Evolutionary conservation across 164 flowering plant species (phyloP), one percentile per base, ranked within the genome.

Genomic region (Annona cherimola): DNA sequence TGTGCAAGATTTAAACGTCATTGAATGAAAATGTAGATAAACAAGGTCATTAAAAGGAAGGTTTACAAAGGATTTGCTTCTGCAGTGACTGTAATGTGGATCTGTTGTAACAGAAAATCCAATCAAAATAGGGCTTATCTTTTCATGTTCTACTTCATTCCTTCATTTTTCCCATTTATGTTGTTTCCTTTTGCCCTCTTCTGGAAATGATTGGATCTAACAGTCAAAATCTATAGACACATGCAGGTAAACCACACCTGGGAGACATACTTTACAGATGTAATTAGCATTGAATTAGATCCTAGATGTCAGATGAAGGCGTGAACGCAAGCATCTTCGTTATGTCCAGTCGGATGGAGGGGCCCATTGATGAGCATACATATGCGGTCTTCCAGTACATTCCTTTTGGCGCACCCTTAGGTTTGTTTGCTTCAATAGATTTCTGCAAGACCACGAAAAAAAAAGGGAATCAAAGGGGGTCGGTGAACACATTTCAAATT

Each of bases 321-420:
- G 86, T 94, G 89, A 72, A 91, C 42, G 93, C 98, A 6, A 95
- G 92, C 92, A 93, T 90, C 65, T 91, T 98, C 86, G 74, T 88
- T 45, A 84, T 82, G 70, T 84, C 88, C 78, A 95, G 78, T 75
- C 90, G 80, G 66, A 95, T 83, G 0, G 99, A 95, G 45, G 97
- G 99, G 19, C 99, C 99, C 99, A 95, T 95, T 11, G 99, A 86
- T 39, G 99, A 91, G 82, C 98, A 92, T 65, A 93, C 73, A 75
- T 86, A 87, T 40, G 93, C 97, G 74, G 94, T 95, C 82, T 83
- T 95, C 98, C 99, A 95, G 86, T 88, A 93, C 5, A 91, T 88
- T 70, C 97, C 97, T 75, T 87, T 95, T 7, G 67, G 67, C 12
- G 97, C 98, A 73, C 98, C 99, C 16, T 89, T 43, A 63, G 99